These are phyloP conservation scores for Calocybe gangraenosa DNA, from an alignment of 768 basidiomycete genomes.

Conservation along the genomic window DNA sequence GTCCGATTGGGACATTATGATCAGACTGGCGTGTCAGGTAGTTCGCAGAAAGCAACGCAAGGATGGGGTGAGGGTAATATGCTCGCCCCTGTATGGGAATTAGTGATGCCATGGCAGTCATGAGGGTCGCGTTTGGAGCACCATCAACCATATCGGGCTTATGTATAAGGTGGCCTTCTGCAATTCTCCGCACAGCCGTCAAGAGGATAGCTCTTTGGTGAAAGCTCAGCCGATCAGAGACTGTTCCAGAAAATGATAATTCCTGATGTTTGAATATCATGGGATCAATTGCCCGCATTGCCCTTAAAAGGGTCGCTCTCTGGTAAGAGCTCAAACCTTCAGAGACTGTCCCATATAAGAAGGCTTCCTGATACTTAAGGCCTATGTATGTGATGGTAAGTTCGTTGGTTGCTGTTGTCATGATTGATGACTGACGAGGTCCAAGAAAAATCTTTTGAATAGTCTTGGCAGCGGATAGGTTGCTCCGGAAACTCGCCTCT, in stretches of 20 bases:
- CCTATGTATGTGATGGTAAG: no score
- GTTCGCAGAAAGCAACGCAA: slow-evolving; percentile 1
- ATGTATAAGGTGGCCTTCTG: not conserved
- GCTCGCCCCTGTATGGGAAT: not conserved
- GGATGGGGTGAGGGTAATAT: not conserved
- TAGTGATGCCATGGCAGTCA: not conserved
- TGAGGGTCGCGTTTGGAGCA: not conserved
- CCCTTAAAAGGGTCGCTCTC: not conserved
- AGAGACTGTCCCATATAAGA: not conserved
- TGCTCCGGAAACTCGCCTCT: slow-evolving; percentile 11
- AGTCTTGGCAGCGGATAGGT: slow-evolving; percentile 6
- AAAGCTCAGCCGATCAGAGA: not conserved
- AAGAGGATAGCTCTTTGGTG: not conserved
- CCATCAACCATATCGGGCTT: not conserved
- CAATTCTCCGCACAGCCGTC: not conserved
- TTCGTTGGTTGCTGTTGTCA: no score
- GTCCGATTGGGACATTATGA: not conserved
- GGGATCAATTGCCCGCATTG: not conserved
- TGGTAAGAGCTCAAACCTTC: not conserved
- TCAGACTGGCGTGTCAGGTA: slow-evolving; percentile 1
- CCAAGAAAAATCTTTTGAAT: slow-evolving; percentile 1
- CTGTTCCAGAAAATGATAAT: no score
- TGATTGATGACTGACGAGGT: not conserved
- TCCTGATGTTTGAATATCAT: no score
- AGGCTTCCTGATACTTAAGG: no score